Evolutionary conservation across 768 basidiomycete species (phyloP).

Genomic region (Dioszegia aurantiaca): DNA sequence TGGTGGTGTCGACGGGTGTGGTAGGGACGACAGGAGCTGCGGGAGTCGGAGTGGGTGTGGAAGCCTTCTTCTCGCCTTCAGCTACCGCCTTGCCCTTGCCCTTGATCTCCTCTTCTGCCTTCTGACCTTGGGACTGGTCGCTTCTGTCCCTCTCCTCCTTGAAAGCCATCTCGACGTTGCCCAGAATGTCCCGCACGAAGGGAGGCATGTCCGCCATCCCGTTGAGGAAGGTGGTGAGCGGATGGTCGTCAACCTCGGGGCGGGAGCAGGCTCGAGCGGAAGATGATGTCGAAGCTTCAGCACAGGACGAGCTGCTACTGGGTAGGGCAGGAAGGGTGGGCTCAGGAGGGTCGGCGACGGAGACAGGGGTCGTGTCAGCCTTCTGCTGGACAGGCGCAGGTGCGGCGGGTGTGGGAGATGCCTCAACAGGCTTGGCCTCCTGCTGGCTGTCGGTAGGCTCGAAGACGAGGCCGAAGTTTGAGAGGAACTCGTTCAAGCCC

Average conservation of each 20-base stretch:
- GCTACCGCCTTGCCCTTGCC: conserved; percentile 44
- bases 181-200: conserved; percentile 41
- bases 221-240: conserved; percentile 33
- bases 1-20: conserved; percentile 5
- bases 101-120: conserved; percentile 8
- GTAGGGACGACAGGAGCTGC: conserved; percentile 2
- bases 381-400: neutral
- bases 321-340: conserved; percentile 7
- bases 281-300: conserved; percentile 9
- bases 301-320: conserved; percentile 7
- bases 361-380: neutral
- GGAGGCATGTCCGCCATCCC: conserved; percentile 35
- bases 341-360: conserved; percentile 11
- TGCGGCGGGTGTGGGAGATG: neutral
- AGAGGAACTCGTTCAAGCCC: conserved; percentile 42
- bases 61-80: conserved; percentile 31
- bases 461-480: conserved; percentile 42
- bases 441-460: conserved; percentile 23
- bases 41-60: conserved; percentile 19
- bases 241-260: conserved; percentile 20
- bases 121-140: conserved; percentile 2
- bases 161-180: conserved; percentile 39
- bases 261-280: neutral
- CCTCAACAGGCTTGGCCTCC: neutral
- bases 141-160: conserved; percentile 21